A percentile compares a stretch with the other conserved stretches of the same genome.
phyloP scores from a whole-genome alignment of 805 yeast species.

The Diddensiella caesifluorescens region DNA sequence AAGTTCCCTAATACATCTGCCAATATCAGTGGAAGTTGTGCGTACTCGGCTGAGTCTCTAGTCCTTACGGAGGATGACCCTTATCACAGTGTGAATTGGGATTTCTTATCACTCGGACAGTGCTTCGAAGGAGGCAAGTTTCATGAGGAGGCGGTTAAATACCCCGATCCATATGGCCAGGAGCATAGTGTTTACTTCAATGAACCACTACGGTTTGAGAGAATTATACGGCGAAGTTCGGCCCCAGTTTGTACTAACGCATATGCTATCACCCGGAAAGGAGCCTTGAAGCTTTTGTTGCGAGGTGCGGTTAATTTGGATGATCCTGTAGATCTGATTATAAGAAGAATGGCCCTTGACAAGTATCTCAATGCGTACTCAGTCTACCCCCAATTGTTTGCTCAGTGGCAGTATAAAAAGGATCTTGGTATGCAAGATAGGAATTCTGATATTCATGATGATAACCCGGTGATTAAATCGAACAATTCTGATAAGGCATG shows the following conservation, averaged over 20 bases:
- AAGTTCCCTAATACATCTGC: slow-evolving; percentile 2
- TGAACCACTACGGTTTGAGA: slow-evolving; percentile 3
- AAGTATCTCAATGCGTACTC: slow-evolving; percentile 12
- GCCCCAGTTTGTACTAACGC: slow-evolving; percentile 16
- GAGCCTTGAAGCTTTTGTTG: slow-evolving; percentile 14
- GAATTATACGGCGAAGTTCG: slow-evolving; percentile 12
- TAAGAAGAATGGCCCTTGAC: slow-evolving; percentile 6
- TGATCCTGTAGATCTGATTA: slow-evolving; percentile 13
- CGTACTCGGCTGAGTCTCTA: slow-evolving; percentile 7
- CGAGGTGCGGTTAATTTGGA: slow-evolving; percentile 11
- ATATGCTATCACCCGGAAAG: slow-evolving; percentile 14
- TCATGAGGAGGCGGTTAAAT: slow-evolving; percentile 3
- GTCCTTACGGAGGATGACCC: slow-evolving; percentile 15
- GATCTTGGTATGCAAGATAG: slow-evolving; percentile 14
- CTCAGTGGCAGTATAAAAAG: slow-evolving; percentile 11
- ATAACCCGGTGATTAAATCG: not conserved
- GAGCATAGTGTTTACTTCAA: slow-evolving; percentile 1
- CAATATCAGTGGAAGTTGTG: slow-evolving; percentile 3
- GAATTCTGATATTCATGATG: slow-evolving; percentile 11
- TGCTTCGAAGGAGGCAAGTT: slow-evolving; percentile 10
- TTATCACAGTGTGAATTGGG: slow-evolving; percentile 14
- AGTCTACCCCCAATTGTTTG: slow-evolving; percentile 12
- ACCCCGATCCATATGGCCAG: slow-evolving; percentile 13
- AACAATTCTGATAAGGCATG: slow-evolving; percentile 3
- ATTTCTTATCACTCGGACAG: slow-evolving; percentile 12